Conservation (phyloP, 2,329 filamentous ascomycete genomes). For the Alternaria hordeiaustralica region DNA sequence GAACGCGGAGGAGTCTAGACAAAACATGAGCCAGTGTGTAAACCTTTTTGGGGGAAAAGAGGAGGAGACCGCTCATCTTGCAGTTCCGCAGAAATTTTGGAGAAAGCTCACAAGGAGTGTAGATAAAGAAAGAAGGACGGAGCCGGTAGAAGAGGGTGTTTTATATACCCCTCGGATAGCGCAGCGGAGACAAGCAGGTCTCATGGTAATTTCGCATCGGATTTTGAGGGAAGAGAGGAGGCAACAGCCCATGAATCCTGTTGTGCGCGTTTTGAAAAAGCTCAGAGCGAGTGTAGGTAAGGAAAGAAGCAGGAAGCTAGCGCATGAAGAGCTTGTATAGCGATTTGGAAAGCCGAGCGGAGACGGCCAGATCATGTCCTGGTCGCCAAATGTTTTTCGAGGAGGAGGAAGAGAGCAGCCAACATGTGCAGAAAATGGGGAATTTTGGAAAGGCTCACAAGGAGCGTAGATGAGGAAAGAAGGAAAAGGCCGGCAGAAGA, state of each 20-base stretch:
- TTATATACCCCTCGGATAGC: not conserved
- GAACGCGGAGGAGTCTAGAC: too few relatives aligned
- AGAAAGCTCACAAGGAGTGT: not conserved
- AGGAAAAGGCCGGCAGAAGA: fast-evolving
- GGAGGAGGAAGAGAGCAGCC: too few relatives aligned
- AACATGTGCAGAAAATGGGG: too few relatives aligned
- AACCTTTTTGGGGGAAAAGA: too few relatives aligned
- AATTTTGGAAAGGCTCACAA: not conserved
- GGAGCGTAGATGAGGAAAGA: not conserved
- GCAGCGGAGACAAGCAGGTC: not conserved
- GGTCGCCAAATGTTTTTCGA: too few relatives aligned
- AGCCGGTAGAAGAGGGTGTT: not conserved
- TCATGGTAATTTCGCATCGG: too few relatives aligned
- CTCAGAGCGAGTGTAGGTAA: not conserved
- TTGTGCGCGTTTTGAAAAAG: not conserved
- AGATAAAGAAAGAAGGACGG: not conserved
- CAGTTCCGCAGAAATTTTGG: too few relatives aligned
- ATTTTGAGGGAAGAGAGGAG: not conserved
- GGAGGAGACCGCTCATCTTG: too few relatives aligned
- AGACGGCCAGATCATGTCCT: not conserved
- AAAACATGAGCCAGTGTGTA: too few relatives aligned
- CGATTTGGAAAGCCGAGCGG: not conserved
- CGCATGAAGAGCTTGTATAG: not conserved
- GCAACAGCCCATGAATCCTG: not conserved
- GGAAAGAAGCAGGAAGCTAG: not conserved